phyloP scores from a whole-genome alignment of 257 asterid species.

The Ajuga chamaepitys region DNA sequence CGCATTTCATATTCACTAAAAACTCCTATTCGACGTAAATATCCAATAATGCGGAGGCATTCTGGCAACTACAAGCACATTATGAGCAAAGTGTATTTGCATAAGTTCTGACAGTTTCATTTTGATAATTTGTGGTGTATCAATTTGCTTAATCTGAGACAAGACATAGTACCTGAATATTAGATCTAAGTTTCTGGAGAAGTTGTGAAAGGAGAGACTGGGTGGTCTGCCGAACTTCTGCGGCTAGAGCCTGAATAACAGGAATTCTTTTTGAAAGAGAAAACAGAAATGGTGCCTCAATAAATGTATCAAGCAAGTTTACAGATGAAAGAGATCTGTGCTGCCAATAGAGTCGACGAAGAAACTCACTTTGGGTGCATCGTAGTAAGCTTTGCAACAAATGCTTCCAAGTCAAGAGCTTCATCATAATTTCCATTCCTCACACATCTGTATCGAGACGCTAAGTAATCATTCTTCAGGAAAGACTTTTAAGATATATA shows the following conservation, averaged over 20 bases:
- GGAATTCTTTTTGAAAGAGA: conserved; percentile 63
- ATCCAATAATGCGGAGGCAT: conserved; percentile 94
- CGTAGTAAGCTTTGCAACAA: conserved; percentile 78
- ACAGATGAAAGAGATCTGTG: conserved; percentile 14
- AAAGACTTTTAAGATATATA: conserved; percentile 2
- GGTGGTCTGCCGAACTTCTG: conserved; percentile 87
- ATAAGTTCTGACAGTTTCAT: background rate
- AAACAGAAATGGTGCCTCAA: conserved; percentile 25
- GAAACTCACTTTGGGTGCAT: conserved; percentile 92
- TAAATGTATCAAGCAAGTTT: conserved; percentile 23
- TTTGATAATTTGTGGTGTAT: conserved; percentile 1
- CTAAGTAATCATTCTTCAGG: conserved; percentile 15
- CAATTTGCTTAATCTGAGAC: conserved; percentile 10
- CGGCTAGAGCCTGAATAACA: conserved; percentile 88
- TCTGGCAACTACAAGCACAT: conserved; percentile 72
- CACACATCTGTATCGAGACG: conserved; percentile 57
- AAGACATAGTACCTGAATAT: conserved; percentile 63
- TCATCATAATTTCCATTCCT: conserved; percentile 96
- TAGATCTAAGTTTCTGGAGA: conserved; percentile 91
- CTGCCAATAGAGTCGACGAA: conserved; percentile 14
- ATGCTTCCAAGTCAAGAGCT: conserved; percentile 96
- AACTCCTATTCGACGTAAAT: conserved; percentile 93
- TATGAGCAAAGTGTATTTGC: background rate
- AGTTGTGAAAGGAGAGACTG: conserved; percentile 96
- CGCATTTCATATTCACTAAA: conserved; percentile 96